These are phyloP conservation scores for Colletotrichum sp. DNA, from an alignment of 2,329 filamentous ascomycete genomes.

Conservation along the genomic window DNA sequence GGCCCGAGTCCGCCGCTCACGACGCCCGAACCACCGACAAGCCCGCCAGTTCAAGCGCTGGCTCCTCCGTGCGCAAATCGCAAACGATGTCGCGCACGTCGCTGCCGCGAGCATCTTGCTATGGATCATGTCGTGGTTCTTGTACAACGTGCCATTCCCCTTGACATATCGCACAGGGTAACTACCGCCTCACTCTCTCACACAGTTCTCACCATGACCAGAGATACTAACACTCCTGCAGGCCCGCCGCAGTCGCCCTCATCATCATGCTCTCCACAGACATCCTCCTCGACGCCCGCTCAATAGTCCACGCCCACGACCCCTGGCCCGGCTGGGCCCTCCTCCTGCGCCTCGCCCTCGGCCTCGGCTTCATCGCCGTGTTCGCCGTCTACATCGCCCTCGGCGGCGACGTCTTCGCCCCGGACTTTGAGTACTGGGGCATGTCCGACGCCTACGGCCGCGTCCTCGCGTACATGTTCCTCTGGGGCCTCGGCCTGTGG, in stretches of 20 bases:
- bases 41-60: conserved; percentile 12
- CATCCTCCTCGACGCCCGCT: conserved; percentile 38
- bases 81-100: conserved; percentile 34
- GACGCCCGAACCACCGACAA: not conserved
- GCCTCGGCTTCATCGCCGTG: conserved; percentile 37
- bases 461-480: conserved; percentile 38
- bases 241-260: conserved; percentile 33
- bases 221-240: conserved; percentile 10
- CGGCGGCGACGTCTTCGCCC: conserved; percentile 40
- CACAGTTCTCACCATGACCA: no score
- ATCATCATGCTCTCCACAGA: conserved; percentile 36
- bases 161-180: conserved; percentile 19
- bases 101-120: conserved; percentile 34
- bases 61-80: conserved; percentile 27
- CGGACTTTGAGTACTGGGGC: conserved; percentile 41
- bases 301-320: conserved; percentile 34
- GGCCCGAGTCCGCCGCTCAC: conserved; percentile 5
- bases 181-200: not conserved
- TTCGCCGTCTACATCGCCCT: conserved; percentile 39
- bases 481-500: conserved; percentile 31
- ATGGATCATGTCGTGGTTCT: conserved; percentile 36
- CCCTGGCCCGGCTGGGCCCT: conserved; percentile 37
- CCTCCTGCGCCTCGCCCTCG: conserved; percentile 32
- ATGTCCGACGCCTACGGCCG: conserved; percentile 31
- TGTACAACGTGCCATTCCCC: conserved; percentile 29